These are phyloP conservation scores for Daldinia childiae DNA, from an alignment of 495 filamentous ascomycete genomes.

Conservation along the genomic window DNA sequence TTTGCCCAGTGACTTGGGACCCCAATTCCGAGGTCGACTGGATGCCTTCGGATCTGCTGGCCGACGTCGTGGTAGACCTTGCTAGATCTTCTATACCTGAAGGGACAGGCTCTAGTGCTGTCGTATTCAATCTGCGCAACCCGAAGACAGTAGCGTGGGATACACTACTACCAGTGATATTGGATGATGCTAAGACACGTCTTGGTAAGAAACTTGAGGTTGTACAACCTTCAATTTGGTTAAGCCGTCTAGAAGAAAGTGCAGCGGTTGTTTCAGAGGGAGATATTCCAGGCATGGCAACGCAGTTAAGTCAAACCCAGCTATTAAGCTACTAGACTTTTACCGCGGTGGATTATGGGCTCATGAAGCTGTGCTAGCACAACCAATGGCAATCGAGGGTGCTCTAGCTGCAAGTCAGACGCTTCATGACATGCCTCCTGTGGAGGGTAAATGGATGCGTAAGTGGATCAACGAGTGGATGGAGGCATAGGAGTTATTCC, in stretches of 20 bases:
- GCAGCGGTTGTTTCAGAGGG: background rate
- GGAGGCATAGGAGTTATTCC: background rate
- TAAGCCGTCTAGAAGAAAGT: slow-evolving; percentile 7
- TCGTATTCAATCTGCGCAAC: slow-evolving; percentile 29
- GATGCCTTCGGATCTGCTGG: slow-evolving; percentile 26
- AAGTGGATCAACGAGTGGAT: slow-evolving; percentile 44
- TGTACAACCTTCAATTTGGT: slow-evolving; percentile 19
- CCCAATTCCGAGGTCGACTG: slow-evolving; percentile 23
- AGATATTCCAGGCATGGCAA: background rate
- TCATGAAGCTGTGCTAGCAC: background rate
- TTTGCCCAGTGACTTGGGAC: slow-evolving; percentile 21
- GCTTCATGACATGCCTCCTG: slow-evolving; percentile 23
- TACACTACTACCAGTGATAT: slow-evolving; percentile 1
- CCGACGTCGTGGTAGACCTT: slow-evolving; percentile 22
- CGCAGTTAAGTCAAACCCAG: slow-evolving; percentile 13
- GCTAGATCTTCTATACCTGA: background rate
- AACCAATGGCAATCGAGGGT: slow-evolving; percentile 15
- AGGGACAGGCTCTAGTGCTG: background rate
- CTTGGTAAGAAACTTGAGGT: slow-evolving; percentile 3
- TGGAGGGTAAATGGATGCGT: slow-evolving; percentile 22
- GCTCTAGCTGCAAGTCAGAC: slow-evolving; percentile 20
- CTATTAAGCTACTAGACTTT: slow-evolving; percentile 16
- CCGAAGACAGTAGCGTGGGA: slow-evolving; percentile 7
- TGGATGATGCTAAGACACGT: background rate
- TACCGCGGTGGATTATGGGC: slow-evolving; percentile 29